Evolutionary conservation across 1,139 yeast genomes (phyloP), one percentile per base, ranked within the genome.

Genomic region (Suhomyces terraborum): DNA sequence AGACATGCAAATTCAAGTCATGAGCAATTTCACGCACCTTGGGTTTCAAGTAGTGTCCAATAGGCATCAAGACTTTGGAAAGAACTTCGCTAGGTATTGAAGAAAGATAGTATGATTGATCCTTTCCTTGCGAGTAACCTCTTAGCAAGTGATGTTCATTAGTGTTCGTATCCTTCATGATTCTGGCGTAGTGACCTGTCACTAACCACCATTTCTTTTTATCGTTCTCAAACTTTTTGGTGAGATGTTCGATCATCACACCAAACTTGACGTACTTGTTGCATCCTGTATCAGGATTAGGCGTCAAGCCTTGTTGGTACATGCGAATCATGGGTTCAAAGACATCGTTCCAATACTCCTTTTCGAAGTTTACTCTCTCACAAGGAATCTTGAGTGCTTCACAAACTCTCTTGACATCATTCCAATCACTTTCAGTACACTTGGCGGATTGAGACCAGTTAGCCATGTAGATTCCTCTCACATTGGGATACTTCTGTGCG

Each of bases 281-380:
- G 61, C 99, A 93, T 21, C 84, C 81, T 18, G 91, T 82, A 58
- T 93, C 99, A 0, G 98, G 98, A 52, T 94, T 94, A 0, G 98
- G 99, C 0, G 99, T 93, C 28, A 75, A 54, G 0, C 98, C 99
- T 9, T 49, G 56, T 35, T 72, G 66, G 58, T 91, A 93, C 56
- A 73, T 73, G 4, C 77, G 78, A 29, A 93, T 66, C 97, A 93
- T 93, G 1, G 98, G 98, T 54, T 79, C 83, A 60, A 93, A 93
- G 4, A 93, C 98, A 40, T 85, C 84, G 17, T 73, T 69, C 98
- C 98, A 93, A 63, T 93, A 93, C 43, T 93, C 97, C 48, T 74
- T 77, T 55, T 93, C 98, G 54, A 93, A 87, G 58, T 82, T 88
- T 8, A 89, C 86, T 47, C 94, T 65, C 41, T 82, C 84, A 50